These are phyloP conservation scores for Ophiostoma sp. DNA, from an alignment of 2,329 filamentous ascomycete genomes.

Conservation along the genomic window DNA sequence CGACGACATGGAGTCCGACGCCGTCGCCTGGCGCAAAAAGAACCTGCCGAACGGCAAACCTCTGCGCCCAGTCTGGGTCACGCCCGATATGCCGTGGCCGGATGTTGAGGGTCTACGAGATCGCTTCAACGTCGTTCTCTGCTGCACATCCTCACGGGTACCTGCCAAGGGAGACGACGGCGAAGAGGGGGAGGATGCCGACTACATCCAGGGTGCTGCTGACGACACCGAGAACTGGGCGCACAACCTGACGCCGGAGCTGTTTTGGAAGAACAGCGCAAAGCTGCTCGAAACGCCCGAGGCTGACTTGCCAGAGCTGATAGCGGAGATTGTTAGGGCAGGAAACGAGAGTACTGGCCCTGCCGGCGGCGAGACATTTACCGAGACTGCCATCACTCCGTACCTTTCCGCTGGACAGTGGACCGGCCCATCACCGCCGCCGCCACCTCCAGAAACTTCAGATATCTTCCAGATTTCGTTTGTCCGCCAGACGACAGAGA, in stretches of 20 bases:
- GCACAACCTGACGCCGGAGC: conserved; percentile 68
- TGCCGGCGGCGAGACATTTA: conserved; percentile 25
- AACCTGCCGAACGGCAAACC: conserved; percentile 63
- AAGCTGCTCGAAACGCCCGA: conserved; percentile 65
- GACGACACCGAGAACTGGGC: conserved; percentile 97
- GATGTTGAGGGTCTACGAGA: conserved; percentile 37
- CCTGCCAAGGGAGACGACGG: conserved; percentile 59
- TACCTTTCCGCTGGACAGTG: conserved; percentile 34
- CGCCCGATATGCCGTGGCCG: conserved; percentile 38
- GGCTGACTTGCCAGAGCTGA: conserved; percentile 57
- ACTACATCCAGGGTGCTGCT: conserved; percentile 92
- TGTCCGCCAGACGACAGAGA: conserved; percentile 45
- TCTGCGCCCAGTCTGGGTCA: conserved; percentile 77
- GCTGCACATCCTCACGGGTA: conserved; percentile 81
- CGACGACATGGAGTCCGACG: conserved; percentile 39
- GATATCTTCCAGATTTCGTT: conserved; percentile 43
- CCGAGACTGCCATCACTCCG: conserved; percentile 25
- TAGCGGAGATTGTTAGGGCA: conserved; percentile 46
- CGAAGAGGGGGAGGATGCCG: conserved; percentile 80
- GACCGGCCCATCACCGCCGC: conserved; percentile 8
- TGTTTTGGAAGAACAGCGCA: conserved; percentile 76
- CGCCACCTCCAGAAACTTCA: neutral
- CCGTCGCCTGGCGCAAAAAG: conserved; percentile 44
- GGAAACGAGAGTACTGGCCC: conserved; percentile 35
- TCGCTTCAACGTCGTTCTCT: conserved; percentile 70